These are phyloP conservation scores for Candida albicans DNA, from an alignment of 1,139 yeast species.

Conservation along the genomic window DNA sequence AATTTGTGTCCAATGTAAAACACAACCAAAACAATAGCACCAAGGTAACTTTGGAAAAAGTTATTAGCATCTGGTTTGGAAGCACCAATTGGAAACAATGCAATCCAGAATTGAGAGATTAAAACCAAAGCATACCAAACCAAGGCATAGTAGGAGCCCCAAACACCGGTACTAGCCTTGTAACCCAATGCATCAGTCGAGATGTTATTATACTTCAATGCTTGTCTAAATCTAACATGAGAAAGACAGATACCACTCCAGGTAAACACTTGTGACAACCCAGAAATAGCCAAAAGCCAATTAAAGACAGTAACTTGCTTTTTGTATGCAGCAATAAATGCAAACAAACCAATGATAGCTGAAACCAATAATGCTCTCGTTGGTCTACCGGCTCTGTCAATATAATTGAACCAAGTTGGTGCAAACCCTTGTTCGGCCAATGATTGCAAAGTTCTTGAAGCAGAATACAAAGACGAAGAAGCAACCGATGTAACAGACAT, in stretches of 20 bases:
- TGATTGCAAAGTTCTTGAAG: slow-evolving; percentile 45
- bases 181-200: slow-evolving; percentile 39
- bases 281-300: slow-evolving; percentile 47
- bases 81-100: slow-evolving; percentile 38
- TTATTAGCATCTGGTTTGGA: slow-evolving; percentile 28
- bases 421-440: slow-evolving; percentile 46
- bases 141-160: slow-evolving; percentile 40
- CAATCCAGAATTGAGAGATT: slow-evolving; percentile 45
- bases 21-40: slow-evolving; percentile 33
- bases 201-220: slow-evolving; percentile 36
- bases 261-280: slow-evolving; percentile 42
- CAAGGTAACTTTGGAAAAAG: slow-evolving; percentile 41
- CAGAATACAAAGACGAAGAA: slow-evolving; percentile 44
- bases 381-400: slow-evolving; percentile 47
- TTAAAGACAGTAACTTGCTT: slow-evolving; percentile 43
- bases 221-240: slow-evolving; percentile 45
- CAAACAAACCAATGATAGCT: slow-evolving; percentile 31
- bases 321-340: slow-evolving; percentile 41
- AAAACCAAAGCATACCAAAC: slow-evolving; percentile 35
- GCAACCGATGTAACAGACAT: slow-evolving; percentile 49
- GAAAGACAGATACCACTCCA: slow-evolving; percentile 46
- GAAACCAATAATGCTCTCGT: slow-evolving; percentile 37
- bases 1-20: slow-evolving; percentile 39
- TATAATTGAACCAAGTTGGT: slow-evolving; percentile 41
- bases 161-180: slow-evolving; percentile 40